Base-by-base conservation (phyloP, 2,329 filamentous ascomycete genomes). In the Aureobasidium leucospermi region DNA sequence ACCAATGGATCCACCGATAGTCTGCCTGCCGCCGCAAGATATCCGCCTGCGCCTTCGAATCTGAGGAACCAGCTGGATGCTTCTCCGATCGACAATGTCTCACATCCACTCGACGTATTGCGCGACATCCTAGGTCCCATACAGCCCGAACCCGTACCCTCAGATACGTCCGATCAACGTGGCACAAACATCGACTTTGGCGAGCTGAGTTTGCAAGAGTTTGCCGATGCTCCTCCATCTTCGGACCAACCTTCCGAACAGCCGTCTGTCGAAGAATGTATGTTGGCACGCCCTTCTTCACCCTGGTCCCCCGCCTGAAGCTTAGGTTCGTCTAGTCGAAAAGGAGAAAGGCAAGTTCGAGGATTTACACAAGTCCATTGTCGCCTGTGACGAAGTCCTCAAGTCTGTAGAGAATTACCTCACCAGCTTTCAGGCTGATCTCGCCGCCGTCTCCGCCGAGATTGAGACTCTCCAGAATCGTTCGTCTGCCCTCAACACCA, bases 401-500 rank as follows among this genome's bases (percentile, higher is more conserved):
- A 89, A 86, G 73, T 96, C 92, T 0, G 94, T 99, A 58, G 93
- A 99, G 75, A 86, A 84, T 34, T 97, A 96, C 71, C 80, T 99
- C 57, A 89, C 89, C 39, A 93, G 87, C 71, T 99, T 99, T 70
- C 91, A 95, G 70, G 89, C 91, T 62, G 95, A 99, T 72, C 83
- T 99, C 10, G 93, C 90, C 8, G 84, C 85, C 13, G 94, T 99
- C 11, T 96, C 94, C 1, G 87, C 91, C 6, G 94, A 99, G 71
- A 99, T 99, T 55, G 94, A 99, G 74, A 91, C 86, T 2, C 76
- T 99, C 42, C 94, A 99, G 75, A 86, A 87, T 55, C 85, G 94
- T 48, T 99, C 94, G 0, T 83, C 87, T 10, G 85, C 87, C 7
- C 75, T 99, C 61, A 96, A 90, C 66, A 85, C 89, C 38, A 86